A percentile compares a stretch with the other conserved stretches of the same genome.
Evolutionary conservation across 148 eudicot genomes (phyloP).

Genomic region (Heliosperma pusillum): DNA sequence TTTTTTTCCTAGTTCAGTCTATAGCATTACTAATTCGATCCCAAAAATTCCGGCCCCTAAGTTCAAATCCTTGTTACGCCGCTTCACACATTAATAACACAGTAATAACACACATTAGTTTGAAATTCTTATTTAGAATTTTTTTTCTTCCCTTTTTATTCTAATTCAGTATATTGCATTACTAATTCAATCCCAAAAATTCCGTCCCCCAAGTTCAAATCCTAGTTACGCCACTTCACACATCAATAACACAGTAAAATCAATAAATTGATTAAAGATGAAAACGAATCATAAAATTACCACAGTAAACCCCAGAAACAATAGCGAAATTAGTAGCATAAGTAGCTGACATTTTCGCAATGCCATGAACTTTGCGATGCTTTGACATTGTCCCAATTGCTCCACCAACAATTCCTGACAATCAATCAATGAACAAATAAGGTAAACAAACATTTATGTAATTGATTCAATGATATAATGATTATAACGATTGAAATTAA

Average conservation of each 20-base stretch:
- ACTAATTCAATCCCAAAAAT: neutral
- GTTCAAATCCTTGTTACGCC: no score
- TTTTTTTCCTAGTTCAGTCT: no score
- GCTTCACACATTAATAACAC: neutral
- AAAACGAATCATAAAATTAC: slow-evolving; percentile 31
- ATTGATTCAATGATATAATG: neutral
- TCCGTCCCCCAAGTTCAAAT: neutral
- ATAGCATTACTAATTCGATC: no score
- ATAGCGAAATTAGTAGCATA: slow-evolving; percentile 86
- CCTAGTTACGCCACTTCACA: neutral
- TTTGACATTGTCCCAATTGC: slow-evolving; percentile 63
- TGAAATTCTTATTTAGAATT: no score
- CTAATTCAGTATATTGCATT: neutral
- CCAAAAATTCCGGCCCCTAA: no score
- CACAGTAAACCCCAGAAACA: slow-evolving; percentile 78
- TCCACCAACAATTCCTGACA: slow-evolving; percentile 66
- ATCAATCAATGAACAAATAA: neutral
- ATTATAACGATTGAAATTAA: neutral
- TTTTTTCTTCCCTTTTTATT: no score
- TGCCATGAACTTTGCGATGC: slow-evolving; percentile 64
- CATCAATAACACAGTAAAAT: neutral
- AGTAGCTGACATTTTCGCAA: slow-evolving; percentile 62
- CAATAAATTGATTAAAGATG: neutral
- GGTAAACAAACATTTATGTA: neutral
- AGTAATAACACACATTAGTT: neutral